Conservation (phyloP, 805 yeast species). For the Henningerozyma blattae region DNA sequence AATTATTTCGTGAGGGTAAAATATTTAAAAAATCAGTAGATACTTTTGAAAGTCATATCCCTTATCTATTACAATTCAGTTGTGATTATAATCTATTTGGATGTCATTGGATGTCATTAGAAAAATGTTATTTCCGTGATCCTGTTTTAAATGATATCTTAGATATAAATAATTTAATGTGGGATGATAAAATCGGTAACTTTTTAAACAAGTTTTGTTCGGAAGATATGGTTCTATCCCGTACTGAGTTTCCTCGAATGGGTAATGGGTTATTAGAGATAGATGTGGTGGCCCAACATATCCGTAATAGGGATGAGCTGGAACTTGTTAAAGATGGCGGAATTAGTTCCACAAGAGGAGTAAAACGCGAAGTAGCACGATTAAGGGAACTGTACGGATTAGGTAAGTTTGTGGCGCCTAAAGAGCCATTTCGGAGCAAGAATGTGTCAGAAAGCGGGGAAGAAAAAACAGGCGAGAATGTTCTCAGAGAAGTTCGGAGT, state of each 20-base stretch:
- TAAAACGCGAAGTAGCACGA: too few relatives aligned
- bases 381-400: too few relatives aligned
- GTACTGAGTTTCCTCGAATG: constrained; percentile 33
- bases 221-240: constrained; percentile 1
- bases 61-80: constrained; percentile 63
- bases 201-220: constrained; percentile 21
- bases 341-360: too few relatives aligned
- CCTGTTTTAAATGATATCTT: constrained; percentile 35
- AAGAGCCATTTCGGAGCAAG: too few relatives aligned
- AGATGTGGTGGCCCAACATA: constrained; percentile 51
- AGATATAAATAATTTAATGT: constrained; percentile 17
- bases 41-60: constrained; percentile 72
- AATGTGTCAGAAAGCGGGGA: too few relatives aligned
- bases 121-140: constrained; percentile 38
- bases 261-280: constrained; percentile 59
- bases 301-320: constrained; percentile 41
- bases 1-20: constrained; percentile 34
- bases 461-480: too few relatives aligned
- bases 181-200: constrained; percentile 23
- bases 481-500: too few relatives aligned
- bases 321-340: constrained; percentile 15
- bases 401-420: too few relatives aligned
- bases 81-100: constrained; percentile 78
- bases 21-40: constrained; percentile 30
- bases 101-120: constrained; percentile 59